phyloP scores from a whole-genome alignment of 169 alveolate genomes.

The Cryptosporidium xiaoi region DNA sequence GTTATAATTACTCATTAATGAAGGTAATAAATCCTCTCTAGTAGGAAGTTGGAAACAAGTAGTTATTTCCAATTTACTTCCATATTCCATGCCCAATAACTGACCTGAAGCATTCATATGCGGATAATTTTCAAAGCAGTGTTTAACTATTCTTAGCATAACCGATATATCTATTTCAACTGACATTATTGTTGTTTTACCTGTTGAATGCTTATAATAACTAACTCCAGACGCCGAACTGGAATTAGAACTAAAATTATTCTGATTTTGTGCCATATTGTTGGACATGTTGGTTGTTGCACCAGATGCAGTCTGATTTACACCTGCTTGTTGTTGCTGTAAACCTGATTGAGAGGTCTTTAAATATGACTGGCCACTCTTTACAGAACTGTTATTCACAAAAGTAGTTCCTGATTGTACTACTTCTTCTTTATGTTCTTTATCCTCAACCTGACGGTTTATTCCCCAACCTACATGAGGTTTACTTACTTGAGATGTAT shows the following conservation, averaged over 20 bases:
- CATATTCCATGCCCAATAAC: constrained; percentile 84
- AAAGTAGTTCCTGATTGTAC: background rate
- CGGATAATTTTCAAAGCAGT: constrained; percentile 86
- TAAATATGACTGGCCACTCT: constrained; percentile 5
- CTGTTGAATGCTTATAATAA: constrained; percentile 19
- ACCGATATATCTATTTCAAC: constrained; percentile 84
- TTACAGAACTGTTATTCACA: background rate
- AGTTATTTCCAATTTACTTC: constrained; percentile 85
- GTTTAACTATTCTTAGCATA: constrained; percentile 84
- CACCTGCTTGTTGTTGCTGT: too few species aligned
- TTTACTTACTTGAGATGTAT: constrained; percentile 20
- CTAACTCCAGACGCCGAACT: background rate
- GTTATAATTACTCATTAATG: constrained; percentile 76
- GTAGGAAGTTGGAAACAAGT: constrained; percentile 88
- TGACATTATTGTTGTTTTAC: constrained; percentile 50
- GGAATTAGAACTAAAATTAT: constrained; percentile 10
- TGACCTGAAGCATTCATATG: constrained; percentile 86
- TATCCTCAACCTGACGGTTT: constrained; percentile 52
- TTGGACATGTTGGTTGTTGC: background rate
- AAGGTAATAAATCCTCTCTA: constrained; percentile 82
- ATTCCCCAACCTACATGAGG: constrained; percentile 57
- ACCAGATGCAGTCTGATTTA: background rate
- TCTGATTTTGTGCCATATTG: constrained; percentile 17
- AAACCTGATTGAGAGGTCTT: constrained; percentile 5
- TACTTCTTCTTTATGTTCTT: constrained; percentile 28